Evolutionary conservation across 192 early-diverging fungal species (phyloP).

Genomic region (Rhizophagus sp.): DNA sequence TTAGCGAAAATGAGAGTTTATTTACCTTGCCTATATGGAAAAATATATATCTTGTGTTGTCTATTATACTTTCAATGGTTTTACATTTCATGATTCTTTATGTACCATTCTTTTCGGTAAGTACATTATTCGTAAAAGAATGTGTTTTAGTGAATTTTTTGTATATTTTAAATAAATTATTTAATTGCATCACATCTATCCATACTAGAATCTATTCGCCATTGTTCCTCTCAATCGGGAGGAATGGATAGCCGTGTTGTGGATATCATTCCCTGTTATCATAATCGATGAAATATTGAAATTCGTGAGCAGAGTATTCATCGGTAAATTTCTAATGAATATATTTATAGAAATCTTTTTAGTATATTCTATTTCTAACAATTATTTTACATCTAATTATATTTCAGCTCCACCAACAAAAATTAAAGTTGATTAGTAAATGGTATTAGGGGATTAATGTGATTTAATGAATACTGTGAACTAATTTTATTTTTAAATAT

Average conservation of each 20-base stretch:
- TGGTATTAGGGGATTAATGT: not conserved
- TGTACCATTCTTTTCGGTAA: conserved; percentile 90
- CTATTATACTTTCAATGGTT: conserved; percentile 85
- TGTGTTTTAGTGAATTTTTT: conserved; percentile 8
- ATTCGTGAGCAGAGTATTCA: conserved; percentile 59
- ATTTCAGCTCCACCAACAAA: conserved; percentile 16
- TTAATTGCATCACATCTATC: not conserved
- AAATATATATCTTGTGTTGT: conserved; percentile 85
- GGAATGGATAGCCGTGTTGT: conserved; percentile 92
- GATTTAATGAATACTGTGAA: not conserved
- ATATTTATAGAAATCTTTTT: not conserved
- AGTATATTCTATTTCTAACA: not conserved
- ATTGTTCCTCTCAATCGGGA: conserved; percentile 82
- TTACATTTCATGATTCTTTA: conserved; percentile 97
- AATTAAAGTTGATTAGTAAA: not conserved
- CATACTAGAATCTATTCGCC: conserved; percentile 71
- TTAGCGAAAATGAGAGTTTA: conserved; percentile 94
- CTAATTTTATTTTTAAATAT: not conserved
- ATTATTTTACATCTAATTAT: not conserved
- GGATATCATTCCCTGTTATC: conserved; percentile 90
- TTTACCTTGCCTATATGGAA: conserved; percentile 89
- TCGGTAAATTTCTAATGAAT: conserved; percentile 16
- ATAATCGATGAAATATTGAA: conserved; percentile 93
- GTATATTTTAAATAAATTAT: not conserved
- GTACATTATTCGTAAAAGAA: conserved; percentile 30